phyloP scores from a whole-genome alignment of 2,329 filamentous ascomycete species.

The Cladorrhinum sp. region DNA sequence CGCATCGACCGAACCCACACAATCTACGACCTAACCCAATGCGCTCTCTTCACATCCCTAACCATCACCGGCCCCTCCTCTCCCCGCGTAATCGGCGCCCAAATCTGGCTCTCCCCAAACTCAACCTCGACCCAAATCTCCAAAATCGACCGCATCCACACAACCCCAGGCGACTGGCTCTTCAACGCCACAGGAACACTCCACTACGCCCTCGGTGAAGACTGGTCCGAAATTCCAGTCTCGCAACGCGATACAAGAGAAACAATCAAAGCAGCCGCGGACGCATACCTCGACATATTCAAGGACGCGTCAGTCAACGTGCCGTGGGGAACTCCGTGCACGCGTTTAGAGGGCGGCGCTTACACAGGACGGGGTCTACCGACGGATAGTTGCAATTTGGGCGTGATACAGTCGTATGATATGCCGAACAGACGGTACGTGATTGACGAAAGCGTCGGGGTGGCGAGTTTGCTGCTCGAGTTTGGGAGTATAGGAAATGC shows the following conservation, averaged over 20 bases:
- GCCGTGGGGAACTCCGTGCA: conserved; percentile 37
- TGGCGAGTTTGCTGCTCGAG: conserved; percentile 12
- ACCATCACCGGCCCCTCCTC: not conserved
- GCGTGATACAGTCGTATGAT: conserved; percentile 23
- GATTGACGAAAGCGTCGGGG: conserved; percentile 16
- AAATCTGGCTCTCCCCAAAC: conserved; percentile 5
- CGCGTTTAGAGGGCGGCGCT: conserved; percentile 29
- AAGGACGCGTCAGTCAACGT: conserved; percentile 27
- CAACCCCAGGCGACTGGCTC: conserved; percentile 10
- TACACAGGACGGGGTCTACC: conserved; percentile 32
- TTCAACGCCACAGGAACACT: conserved; percentile 16
- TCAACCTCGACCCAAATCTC: not conserved
- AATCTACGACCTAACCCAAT: conserved; percentile 13
- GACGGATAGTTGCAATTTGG: conserved; percentile 28
- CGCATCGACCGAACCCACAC: conserved; percentile 12
- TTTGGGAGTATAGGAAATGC: conserved; percentile 17
- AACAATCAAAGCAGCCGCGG: conserved; percentile 9
- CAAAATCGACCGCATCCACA: conserved; percentile 12
- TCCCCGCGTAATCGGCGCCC: conserved; percentile 14
- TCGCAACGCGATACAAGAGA: conserved; percentile 9
- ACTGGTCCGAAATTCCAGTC: conserved; percentile 6
- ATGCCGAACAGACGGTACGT: conserved; percentile 17
- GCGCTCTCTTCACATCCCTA: conserved; percentile 12
- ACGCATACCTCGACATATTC: conserved; percentile 16
- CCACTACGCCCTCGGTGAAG: conserved; percentile 2